phyloP scores from a whole-genome alignment of 129 eudicot genomes.

The Rutidosis leptorrhynchoides region DNA sequence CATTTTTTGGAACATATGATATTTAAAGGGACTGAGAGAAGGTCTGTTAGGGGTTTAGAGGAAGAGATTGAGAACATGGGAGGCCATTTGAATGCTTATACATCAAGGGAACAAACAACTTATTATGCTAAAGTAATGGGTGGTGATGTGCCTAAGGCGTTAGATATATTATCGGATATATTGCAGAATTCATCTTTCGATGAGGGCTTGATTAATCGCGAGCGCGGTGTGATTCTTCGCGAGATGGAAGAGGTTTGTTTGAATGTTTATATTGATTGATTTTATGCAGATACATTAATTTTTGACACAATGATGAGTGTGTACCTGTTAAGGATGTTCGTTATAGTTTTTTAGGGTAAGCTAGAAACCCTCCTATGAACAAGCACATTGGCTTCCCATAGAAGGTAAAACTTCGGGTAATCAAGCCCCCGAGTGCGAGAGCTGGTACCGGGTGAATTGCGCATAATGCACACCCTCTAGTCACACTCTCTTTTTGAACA shows the following conservation, averaged over 20 bases:
- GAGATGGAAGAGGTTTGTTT: conserved; percentile 80
- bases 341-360: no score
- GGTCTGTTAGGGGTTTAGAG: conserved; percentile 57
- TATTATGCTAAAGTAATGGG: conserved; percentile 67
- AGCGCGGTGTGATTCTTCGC: conserved; percentile 79
- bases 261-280: neutral
- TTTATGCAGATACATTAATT: neutral
- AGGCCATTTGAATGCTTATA: conserved; percentile 90
- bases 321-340: neutral
- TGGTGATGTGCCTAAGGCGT: conserved; percentile 57
- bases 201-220: conserved; percentile 53
- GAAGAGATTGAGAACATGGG: conserved; percentile 99
- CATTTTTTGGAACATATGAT: conserved; percentile 90
- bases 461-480: no score
- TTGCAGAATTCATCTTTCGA: conserved; percentile 85
- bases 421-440: no score
- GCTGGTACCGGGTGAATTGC: no score
- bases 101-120: conserved; percentile 79
- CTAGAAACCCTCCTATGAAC: no score
- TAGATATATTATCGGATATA: conserved; percentile 75
- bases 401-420: no score
- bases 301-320: neutral
- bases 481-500: no score
- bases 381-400: no score
- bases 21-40: conserved; percentile 68